These are phyloP conservation scores for Ceratobasidium theobromae DNA, from an alignment of 1,284 basidiomycete species.

Conservation along the genomic window DNA sequence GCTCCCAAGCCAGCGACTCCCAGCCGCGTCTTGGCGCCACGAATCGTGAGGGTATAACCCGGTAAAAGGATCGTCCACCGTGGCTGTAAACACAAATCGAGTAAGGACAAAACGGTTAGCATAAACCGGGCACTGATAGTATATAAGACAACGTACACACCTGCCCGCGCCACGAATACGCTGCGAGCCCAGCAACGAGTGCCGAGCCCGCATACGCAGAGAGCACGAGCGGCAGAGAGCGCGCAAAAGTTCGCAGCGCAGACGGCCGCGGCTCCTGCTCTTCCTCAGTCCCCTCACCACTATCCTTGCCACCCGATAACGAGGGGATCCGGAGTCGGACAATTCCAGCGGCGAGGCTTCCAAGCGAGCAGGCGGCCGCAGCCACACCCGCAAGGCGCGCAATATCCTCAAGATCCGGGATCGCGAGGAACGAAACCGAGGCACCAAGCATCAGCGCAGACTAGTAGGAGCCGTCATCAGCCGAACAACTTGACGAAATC, in stretches of 20 bases:
- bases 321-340: constrained; percentile 23
- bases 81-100: background rate
- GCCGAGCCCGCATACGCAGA: constrained; percentile 30
- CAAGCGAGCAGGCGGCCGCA: constrained; percentile 23
- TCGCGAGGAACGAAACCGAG: constrained; percentile 34
- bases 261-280: constrained; percentile 26
- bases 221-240: constrained; percentile 28
- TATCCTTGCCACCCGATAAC: background rate
- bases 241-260: constrained; percentile 27
- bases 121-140: constrained; percentile 5
- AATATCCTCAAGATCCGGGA: constrained; percentile 34
- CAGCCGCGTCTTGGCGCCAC: constrained; percentile 24
- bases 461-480: constrained; percentile 6
- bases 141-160: constrained; percentile 26
- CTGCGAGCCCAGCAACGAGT: constrained; percentile 26
- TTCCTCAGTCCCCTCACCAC: background rate
- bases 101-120: background rate
- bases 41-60: constrained; percentile 29
- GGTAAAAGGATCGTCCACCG: constrained; percentile 32
- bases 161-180: constrained; percentile 31
- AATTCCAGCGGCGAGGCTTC: constrained; percentile 27
- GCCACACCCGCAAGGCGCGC: constrained; percentile 30
- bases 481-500: background rate
- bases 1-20: constrained; percentile 30
- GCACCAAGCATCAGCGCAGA: constrained; percentile 33